Percentiles rank a stretch among this genome's conserved stretches.
Conservation (phyloP, 352 stramenopile genomes). For the Globisporangium acanthophoron region DNA sequence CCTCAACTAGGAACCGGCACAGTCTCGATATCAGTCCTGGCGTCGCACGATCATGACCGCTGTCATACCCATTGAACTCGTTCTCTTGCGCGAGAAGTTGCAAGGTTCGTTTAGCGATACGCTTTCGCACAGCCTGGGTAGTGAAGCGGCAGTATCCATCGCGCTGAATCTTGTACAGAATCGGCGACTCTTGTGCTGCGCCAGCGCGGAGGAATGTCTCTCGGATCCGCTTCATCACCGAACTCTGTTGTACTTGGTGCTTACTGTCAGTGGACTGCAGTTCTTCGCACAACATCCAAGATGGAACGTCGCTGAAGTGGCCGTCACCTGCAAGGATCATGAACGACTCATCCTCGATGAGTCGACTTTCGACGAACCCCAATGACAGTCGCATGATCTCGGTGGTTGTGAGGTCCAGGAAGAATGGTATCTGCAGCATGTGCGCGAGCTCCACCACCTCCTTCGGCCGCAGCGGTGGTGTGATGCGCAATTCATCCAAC, state of each 20-base stretch:
- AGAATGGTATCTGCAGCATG: conserved; percentile 22
- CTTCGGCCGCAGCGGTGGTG: conserved; percentile 13
- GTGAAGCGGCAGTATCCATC: conserved; percentile 13
- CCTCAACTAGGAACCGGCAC: conserved; percentile 22
- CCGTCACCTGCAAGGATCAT: conserved; percentile 9
- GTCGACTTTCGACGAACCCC: conserved; percentile 14
- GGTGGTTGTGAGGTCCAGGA: conserved; percentile 18
- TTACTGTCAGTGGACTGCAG: not conserved
- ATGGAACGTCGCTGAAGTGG: conserved; percentile 4
- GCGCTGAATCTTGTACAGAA: conserved; percentile 15
- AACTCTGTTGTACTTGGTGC: not conserved
- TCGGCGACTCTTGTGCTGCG: not conserved
- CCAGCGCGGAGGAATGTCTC: conserved; percentile 8
- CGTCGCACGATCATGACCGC: conserved; percentile 8
- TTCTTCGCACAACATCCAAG: conserved; percentile 4
- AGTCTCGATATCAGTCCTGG: conserved; percentile 15
- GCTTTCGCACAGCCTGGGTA: conserved; percentile 1
- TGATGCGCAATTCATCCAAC: conserved; percentile 2
- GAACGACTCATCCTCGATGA: conserved; percentile 12
- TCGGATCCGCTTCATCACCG: conserved; percentile 4
- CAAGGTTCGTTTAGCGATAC: conserved; percentile 4
- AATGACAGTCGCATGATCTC: conserved; percentile 25
- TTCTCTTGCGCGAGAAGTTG: conserved; percentile 1
- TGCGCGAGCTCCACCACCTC: conserved; percentile 17
- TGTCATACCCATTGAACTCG: conserved; percentile 1